Percentiles rank a stretch among this genome's conserved stretches.
phyloP scores from a whole-genome alignment of 2,329 filamentous ascomycete genomes.

The Gnomoniopsis smithogilvyi region DNA sequence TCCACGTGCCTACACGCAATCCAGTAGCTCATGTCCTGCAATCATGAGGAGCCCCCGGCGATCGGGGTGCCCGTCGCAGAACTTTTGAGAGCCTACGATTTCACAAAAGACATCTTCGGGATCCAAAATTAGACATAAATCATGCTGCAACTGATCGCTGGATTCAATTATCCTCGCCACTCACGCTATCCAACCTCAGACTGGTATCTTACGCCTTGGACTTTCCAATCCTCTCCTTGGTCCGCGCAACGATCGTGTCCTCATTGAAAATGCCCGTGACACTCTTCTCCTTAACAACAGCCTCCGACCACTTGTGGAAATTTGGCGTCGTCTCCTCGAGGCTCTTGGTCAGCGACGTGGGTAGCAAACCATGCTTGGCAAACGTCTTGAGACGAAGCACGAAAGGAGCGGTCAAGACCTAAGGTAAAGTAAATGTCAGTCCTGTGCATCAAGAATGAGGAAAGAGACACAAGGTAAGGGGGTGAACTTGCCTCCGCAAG shows the following conservation, averaged over 20 bases:
- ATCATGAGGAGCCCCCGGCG: no score
- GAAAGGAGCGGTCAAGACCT: conserved; percentile 25
- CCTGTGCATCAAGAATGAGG: background rate
- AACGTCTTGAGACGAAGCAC: conserved; percentile 19
- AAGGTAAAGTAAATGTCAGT: background rate
- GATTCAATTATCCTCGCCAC: no score
- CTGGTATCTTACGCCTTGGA: conserved; percentile 17
- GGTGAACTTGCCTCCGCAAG: conserved; percentile 64
- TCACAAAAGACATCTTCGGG: no score
- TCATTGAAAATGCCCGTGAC: conserved; percentile 63
- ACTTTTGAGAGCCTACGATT: no score
- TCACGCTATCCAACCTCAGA: no score
- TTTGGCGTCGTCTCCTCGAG: conserved; percentile 57
- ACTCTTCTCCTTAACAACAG: conserved; percentile 59
- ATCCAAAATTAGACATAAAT: no score
- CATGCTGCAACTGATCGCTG: no score
- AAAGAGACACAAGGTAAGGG: background rate
- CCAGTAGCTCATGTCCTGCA: no score
- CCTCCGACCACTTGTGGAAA: conserved; percentile 65
- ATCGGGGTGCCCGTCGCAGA: no score
- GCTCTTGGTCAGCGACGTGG: conserved; percentile 40
- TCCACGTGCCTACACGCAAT: no score
- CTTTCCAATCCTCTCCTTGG: conserved; percentile 35
- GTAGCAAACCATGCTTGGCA: conserved; percentile 52
- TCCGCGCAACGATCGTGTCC: conserved; percentile 37